Conservation (phyloP, 306 rosid species). For the Malus domestica region DNA sequence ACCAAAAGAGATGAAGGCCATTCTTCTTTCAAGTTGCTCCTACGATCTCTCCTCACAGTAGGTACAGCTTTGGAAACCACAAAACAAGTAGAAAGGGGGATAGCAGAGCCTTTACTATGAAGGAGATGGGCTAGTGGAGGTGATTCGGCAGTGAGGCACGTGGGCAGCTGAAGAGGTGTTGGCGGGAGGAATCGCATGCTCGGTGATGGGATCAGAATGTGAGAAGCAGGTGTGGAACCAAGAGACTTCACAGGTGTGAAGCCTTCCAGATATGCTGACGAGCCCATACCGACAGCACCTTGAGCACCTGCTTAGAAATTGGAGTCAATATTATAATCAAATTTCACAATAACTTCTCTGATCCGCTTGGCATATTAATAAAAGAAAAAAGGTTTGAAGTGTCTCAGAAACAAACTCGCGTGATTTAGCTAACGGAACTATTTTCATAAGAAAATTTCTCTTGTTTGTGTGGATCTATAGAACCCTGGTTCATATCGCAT, state of each 20-base stretch:
- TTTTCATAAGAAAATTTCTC: neutral
- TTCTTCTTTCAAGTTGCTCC: conserved; percentile 77
- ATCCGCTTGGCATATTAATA: neutral
- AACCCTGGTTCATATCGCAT: no score
- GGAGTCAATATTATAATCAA: conserved; percentile 16
- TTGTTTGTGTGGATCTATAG: no score
- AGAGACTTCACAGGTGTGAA: conserved; percentile 96
- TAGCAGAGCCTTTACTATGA: conserved; percentile 96
- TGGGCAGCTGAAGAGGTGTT: conserved; percentile 82
- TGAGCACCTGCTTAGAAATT: conserved; percentile 41
- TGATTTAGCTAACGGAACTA: neutral
- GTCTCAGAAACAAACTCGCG: neutral
- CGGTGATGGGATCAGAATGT: conserved; percentile 86
- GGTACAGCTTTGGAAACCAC: conserved; percentile 90
- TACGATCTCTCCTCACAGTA: conserved; percentile 73
- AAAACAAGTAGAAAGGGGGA: conserved; percentile 86
- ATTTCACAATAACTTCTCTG: conserved; percentile 12
- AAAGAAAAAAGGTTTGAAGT: neutral
- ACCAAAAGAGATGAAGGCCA: conserved; percentile 89
- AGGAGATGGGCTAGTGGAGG: conserved; percentile 98
- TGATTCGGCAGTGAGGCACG: conserved; percentile 96
- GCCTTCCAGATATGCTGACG: conserved; percentile 68
- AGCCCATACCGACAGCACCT: conserved; percentile 30
- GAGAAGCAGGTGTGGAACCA: conserved; percentile 76
- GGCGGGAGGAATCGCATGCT: conserved; percentile 96